Evolutionary conservation across 768 basidiomycete genomes (phyloP).

Genomic region (Xerocomus spinulosus): DNA sequence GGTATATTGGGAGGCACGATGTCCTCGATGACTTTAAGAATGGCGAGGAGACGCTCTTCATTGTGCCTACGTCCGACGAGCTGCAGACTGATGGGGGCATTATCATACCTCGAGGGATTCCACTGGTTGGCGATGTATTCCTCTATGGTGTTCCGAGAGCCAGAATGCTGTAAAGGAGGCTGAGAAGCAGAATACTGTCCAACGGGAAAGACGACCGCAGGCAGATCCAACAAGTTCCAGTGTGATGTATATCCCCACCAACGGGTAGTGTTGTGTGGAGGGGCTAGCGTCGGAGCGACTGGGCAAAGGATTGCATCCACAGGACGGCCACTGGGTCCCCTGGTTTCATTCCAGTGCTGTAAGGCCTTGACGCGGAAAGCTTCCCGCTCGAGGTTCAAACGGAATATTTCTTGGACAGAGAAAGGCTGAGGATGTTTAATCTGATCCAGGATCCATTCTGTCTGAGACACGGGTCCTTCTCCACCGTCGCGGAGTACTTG

Average conservation of each 20-base stretch:
- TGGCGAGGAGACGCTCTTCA: slow-evolving; percentile 46
- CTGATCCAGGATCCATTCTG: slow-evolving; percentile 41
- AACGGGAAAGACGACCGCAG: slow-evolving; percentile 45
- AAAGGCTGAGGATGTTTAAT: slow-evolving; percentile 36
- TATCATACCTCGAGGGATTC: slow-evolving; percentile 39
- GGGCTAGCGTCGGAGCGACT: slow-evolving; percentile 43
- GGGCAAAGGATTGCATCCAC: slow-evolving; percentile 48
- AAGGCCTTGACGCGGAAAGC: slow-evolving; percentile 37
- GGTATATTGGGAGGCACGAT: slow-evolving; percentile 15
- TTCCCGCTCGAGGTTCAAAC: slow-evolving; percentile 42
- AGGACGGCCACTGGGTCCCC: slow-evolving; percentile 35
- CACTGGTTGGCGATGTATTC: slow-evolving; percentile 35
- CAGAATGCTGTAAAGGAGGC: slow-evolving; percentile 4
- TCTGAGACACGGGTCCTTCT: slow-evolving; percentile 40
- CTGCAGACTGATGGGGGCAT: slow-evolving; percentile 45
- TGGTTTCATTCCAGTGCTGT: slow-evolving; percentile 43
- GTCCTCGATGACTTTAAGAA: slow-evolving; percentile 38
- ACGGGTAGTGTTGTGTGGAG: slow-evolving; percentile 44
- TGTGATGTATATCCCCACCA: slow-evolving; percentile 51
- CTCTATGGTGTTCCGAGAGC: slow-evolving; percentile 35
- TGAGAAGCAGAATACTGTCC: slow-evolving; percentile 32
- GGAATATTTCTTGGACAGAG: slow-evolving; percentile 40
- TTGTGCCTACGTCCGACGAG: slow-evolving; percentile 47
- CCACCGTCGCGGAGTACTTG: slow-evolving; percentile 31
- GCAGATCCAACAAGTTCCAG: slow-evolving; percentile 51